Base-by-base conservation (phyloP, 2,329 filamentous ascomycete species). In the Talaromyces sp. region DNA sequence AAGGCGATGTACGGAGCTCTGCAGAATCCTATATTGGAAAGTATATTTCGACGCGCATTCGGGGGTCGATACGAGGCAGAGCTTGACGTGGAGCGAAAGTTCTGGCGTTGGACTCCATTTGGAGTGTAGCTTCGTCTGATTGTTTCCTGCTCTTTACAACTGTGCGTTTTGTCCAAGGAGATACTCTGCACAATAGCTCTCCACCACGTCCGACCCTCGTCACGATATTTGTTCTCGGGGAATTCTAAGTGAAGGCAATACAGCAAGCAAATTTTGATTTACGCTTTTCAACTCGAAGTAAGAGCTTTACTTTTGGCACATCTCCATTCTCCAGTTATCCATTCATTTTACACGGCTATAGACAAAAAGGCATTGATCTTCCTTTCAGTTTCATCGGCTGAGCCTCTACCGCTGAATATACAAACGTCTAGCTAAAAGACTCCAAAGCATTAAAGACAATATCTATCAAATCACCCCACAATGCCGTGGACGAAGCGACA, bases 1-100 rank as follows among this genome's bases (percentile, higher is more conserved):
- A 68, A 64, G 31, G 54, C 66, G 47, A 66, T 68, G 67, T 65
- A 61, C 40, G 25, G 17, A 25, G 2, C 58, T 60, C 25, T 15
- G 25, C 59, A 2, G 31, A 34, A 51, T 10, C 58, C 34, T 47
- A 47, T 60, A 34, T 29, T 60, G 22, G 38, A 60, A 13, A 60
- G 22, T 34, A 60, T 60, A 29, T 60, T 61, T 61, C 43, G 59
- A 51, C 59, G 27, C 11, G 27, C 59, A 3, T 51, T 61, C 5
- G 40, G 40, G 10, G 22, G 27, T 22, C 43, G 22, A 6, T 61
- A 61, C 17, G 59, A 61, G 43, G 27, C 59, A 51, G 43, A 61
- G 29, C 59, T 61, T 19, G 45, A 22, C n/a, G 43, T 51, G 27
- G 25, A 61, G 59, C 27, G 43, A 36, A 51, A 10, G 3, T 15